Evolutionary conservation across 257 asterid species (phyloP).

Genomic region (Solanum neorickii): DNA sequence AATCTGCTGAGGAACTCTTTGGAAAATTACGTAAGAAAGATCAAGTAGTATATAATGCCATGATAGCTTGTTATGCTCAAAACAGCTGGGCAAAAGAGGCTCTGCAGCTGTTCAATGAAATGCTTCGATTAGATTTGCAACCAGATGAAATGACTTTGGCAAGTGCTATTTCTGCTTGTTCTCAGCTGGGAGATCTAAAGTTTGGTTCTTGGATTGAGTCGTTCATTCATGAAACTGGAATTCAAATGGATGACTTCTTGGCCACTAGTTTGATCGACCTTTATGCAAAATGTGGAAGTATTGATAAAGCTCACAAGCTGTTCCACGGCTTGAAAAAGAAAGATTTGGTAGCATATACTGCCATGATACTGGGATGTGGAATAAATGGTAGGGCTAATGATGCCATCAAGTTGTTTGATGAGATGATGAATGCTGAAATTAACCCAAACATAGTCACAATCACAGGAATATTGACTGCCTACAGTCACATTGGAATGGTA

Average conservation of each 20-base stretch:
- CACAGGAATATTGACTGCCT: conserved; percentile 64
- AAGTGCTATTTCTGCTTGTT: conserved; percentile 71
- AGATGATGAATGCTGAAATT: conserved; percentile 41
- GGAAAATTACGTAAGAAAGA: conserved; percentile 28
- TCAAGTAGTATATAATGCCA: conserved; percentile 47
- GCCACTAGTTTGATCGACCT: conserved; percentile 73
- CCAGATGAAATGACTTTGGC: conserved; percentile 73
- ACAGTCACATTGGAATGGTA: conserved; percentile 59
- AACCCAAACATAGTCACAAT: conserved; percentile 57
- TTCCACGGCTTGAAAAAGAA: conserved; percentile 31
- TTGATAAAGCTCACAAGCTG: conserved; percentile 59
- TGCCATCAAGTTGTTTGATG: conserved; percentile 53
- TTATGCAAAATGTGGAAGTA: conserved; percentile 63
- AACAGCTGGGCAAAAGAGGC: conserved; percentile 68
- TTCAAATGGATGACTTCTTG: conserved; percentile 67
- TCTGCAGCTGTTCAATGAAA: conserved; percentile 46
- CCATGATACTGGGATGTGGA: conserved; percentile 82
- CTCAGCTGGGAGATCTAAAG: conserved; percentile 68
- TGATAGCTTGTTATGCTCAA: conserved; percentile 73
- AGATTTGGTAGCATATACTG: conserved; percentile 76
- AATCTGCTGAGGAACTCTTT: conserved; percentile 48
- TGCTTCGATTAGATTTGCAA: conserved; percentile 35
- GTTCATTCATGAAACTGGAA: conserved; percentile 41
- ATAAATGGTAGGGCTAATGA: conserved; percentile 62
- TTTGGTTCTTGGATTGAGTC: conserved; percentile 45